Percentiles rank a stretch among this genome's conserved stretches.
Conservation (phyloP, 2,329 filamentous ascomycete species). For the Fusarium guadeloupense region DNA sequence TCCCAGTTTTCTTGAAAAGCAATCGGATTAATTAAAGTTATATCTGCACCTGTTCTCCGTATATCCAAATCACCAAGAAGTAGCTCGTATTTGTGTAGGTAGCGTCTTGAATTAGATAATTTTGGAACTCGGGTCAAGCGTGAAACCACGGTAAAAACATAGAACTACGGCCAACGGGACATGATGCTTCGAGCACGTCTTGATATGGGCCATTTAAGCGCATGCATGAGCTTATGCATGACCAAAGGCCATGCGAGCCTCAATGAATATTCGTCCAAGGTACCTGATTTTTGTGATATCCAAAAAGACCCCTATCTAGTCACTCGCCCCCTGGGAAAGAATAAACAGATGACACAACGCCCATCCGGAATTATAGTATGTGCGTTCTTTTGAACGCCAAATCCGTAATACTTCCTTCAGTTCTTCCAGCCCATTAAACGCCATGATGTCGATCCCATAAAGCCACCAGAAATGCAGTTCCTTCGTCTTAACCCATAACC, state of each 20-base stretch:
- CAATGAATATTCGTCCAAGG: not conserved
- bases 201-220: slow-evolving; percentile 6
- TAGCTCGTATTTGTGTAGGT: not conserved
- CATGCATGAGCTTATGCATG: not conserved
- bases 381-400: slow-evolving; percentile 27
- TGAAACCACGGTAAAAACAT: not conserved
- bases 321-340: not conserved
- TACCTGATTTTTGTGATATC: not conserved
- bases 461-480: not conserved
- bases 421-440: slow-evolving; percentile 12
- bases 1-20: slow-evolving; percentile 85
- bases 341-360: slow-evolving; percentile 13
- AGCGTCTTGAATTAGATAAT: not conserved
- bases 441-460: slow-evolving; percentile 7
- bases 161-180: not conserved
- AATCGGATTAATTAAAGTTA: slow-evolving; percentile 37
- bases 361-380: slow-evolving; percentile 15
- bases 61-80: too few species aligned
- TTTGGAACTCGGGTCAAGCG: not conserved
- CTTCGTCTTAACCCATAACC: not conserved
- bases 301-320: slow-evolving; percentile 4
- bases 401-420: not conserved
- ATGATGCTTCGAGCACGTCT: slow-evolving; percentile 16
- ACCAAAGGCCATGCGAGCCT: not conserved
- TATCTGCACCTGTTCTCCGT: too few species aligned